phyloP scores from a whole-genome alignment of 257 asterid genomes.

The Cruciata laevipes region DNA sequence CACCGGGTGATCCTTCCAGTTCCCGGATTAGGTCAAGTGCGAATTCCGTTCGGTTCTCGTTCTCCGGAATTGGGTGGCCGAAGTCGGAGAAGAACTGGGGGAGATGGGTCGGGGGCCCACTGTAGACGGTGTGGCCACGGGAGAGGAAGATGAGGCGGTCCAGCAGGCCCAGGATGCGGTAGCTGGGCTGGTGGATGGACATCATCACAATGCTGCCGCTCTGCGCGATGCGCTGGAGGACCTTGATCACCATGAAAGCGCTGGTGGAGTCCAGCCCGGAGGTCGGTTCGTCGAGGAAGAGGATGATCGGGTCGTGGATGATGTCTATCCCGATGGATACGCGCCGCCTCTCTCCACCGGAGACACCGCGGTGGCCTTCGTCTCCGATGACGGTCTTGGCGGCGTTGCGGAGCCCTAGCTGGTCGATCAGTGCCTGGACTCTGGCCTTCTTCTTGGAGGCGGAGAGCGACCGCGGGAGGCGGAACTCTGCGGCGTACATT shows the following conservation, averaged over 20 bases:
- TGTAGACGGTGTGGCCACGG: constrained; percentile 65
- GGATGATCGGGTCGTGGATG: constrained; percentile 67
- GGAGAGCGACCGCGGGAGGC: not conserved
- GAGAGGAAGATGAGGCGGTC: constrained; percentile 64
- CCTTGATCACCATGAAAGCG: constrained; percentile 84
- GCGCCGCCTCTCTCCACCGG: constrained; percentile 30
- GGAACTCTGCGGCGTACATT: not conserved
- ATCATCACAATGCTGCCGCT: constrained; percentile 75
- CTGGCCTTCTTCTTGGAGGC: not conserved
- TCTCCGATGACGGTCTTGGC: not conserved
- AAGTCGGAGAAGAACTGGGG: constrained; percentile 57
- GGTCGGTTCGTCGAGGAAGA: constrained; percentile 79
- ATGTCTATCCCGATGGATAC: constrained; percentile 83
- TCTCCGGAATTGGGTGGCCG: constrained; percentile 68
- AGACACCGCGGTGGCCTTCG: constrained; percentile 23
- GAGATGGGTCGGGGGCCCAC: constrained; percentile 55
- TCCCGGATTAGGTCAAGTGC: constrained; percentile 69
- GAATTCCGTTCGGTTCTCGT: constrained; percentile 60
- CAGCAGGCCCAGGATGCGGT: constrained; percentile 52
- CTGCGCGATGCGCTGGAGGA: constrained; percentile 65
- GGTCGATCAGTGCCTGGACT: not conserved
- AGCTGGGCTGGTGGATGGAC: constrained; percentile 85
- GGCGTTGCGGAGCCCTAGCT: not conserved
- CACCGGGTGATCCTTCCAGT: constrained; percentile 59
- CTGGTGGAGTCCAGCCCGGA: constrained; percentile 80